phyloP scores from a whole-genome alignment of 148 eudicot species.

The Pharnaceum exiguum region DNA sequence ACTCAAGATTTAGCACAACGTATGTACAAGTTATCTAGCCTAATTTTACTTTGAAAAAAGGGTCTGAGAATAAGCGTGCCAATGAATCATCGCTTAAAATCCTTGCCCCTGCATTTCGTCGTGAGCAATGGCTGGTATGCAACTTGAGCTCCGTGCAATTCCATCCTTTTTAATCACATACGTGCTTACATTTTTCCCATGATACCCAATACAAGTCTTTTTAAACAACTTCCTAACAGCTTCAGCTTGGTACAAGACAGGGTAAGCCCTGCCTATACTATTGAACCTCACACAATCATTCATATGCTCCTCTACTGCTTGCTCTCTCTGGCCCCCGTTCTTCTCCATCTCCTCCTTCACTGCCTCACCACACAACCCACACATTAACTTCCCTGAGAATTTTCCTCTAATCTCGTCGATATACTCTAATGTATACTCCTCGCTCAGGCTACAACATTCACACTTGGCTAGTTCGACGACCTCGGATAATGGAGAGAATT shows the following conservation, averaged over 20 bases:
- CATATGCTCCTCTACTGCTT: conserved; percentile 48
- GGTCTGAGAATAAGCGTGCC: too few species aligned
- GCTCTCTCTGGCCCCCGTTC: conserved; percentile 49
- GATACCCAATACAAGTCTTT: conserved; percentile 22
- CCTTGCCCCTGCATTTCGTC: conserved; percentile 18
- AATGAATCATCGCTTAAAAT: background rate
- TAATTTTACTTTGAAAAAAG: too few species aligned
- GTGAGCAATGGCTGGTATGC: conserved; percentile 48
- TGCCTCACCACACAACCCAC: conserved; percentile 67
- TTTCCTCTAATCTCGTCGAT: conserved; percentile 28
- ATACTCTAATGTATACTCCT: conserved; percentile 62
- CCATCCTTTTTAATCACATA: conserved; percentile 14
- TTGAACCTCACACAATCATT: conserved; percentile 51
- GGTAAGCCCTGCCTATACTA: conserved; percentile 45
- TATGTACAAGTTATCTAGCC: too few species aligned
- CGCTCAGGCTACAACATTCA: conserved; percentile 73
- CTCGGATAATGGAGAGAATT: conserved; percentile 34
- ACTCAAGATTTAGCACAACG: too few species aligned
- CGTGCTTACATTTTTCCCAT: background rate
- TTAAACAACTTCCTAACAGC: conserved; percentile 45
- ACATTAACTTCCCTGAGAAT: conserved; percentile 42
- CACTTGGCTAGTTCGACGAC: conserved; percentile 65
- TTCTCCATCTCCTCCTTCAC: conserved; percentile 62
- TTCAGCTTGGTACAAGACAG: conserved; percentile 53
- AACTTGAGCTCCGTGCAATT: conserved; percentile 53